Evolutionary conservation across 192 early-diverging fungal species (phyloP).

Genomic region (Linderina pennispora): DNA sequence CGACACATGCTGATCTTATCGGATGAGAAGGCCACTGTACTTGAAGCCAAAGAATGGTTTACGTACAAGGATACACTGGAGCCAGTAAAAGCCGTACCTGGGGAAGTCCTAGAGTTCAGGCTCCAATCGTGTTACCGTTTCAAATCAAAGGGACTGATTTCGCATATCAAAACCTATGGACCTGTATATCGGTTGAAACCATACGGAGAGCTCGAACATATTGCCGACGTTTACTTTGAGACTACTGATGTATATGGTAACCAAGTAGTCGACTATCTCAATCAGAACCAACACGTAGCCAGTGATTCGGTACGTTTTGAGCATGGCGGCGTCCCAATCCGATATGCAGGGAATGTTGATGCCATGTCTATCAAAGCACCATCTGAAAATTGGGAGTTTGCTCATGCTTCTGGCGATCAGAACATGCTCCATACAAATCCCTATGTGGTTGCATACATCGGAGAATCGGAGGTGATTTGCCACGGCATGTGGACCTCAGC

Average conservation of each 20-base stretch:
- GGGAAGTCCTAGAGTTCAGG: slow-evolving; percentile 65
- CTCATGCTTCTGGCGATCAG: slow-evolving; percentile 75
- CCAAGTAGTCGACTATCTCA: too few species aligned
- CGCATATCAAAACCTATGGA: slow-evolving; percentile 64
- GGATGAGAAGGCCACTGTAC: slow-evolving; percentile 65
- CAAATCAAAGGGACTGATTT: slow-evolving; percentile 50
- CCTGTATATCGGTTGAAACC: slow-evolving; percentile 48
- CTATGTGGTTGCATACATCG: slow-evolving; percentile 83
- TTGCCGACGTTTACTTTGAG: slow-evolving; percentile 71
- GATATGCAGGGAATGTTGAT: too few species aligned
- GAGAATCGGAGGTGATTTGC: slow-evolving; percentile 83
- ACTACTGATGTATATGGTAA: slow-evolving; percentile 56
- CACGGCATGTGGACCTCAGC: slow-evolving; percentile 95
- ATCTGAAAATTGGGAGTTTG: too few species aligned
- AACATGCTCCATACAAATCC: slow-evolving; percentile 93
- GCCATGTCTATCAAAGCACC: too few species aligned
- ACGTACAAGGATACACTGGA: slow-evolving; percentile 6
- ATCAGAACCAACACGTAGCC: neutral
- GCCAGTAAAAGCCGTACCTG: slow-evolving; percentile 42
- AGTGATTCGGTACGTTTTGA: too few species aligned
- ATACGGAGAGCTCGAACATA: slow-evolving; percentile 54
- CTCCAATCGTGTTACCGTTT: slow-evolving; percentile 65
- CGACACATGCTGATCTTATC: slow-evolving; percentile 59
- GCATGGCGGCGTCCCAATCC: too few species aligned
- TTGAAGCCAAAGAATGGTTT: slow-evolving; percentile 84